Conservation (phyloP, 345 rosid species). For the Eucalyptus dawsonii region DNA sequence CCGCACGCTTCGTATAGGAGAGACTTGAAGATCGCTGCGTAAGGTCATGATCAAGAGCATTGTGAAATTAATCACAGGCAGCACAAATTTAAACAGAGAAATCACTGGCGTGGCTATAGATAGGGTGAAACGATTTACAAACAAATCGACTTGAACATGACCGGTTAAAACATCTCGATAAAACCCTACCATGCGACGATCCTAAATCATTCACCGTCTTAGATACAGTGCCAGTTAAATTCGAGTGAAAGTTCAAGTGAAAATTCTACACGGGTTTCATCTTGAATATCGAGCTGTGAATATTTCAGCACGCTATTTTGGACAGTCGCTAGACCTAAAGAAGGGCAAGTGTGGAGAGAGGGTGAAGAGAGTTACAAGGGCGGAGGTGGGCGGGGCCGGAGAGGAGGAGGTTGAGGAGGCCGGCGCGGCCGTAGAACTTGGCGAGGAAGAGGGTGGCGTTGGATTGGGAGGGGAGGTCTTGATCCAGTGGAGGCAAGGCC, state of each 20-base stretch:
- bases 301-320: neutral
- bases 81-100: neutral
- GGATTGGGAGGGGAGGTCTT: conserved; percentile 47
- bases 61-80: neutral
- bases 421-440: conserved; percentile 89
- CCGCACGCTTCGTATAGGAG: conserved; percentile 58
- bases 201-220: neutral
- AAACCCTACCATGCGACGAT: neutral
- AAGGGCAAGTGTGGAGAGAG: neutral
- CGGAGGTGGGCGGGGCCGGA: conserved; percentile 68
- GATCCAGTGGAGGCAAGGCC: conserved; percentile 79
- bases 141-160: neutral
- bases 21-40: conserved; percentile 40
- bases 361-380: conserved; percentile 29
- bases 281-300: neutral
- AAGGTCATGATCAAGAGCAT: neutral
- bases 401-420: conserved; percentile 67
- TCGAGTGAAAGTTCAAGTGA: neutral
- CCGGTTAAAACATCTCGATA: neutral
- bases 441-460: conserved; percentile 86
- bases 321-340: neutral
- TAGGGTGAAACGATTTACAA: neutral
- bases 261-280: neutral
- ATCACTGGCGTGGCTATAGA: neutral
- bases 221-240: neutral